phyloP scores from a whole-genome alignment of 148 eudicot genomes.

The Dysphania ambrosioides region DNA sequence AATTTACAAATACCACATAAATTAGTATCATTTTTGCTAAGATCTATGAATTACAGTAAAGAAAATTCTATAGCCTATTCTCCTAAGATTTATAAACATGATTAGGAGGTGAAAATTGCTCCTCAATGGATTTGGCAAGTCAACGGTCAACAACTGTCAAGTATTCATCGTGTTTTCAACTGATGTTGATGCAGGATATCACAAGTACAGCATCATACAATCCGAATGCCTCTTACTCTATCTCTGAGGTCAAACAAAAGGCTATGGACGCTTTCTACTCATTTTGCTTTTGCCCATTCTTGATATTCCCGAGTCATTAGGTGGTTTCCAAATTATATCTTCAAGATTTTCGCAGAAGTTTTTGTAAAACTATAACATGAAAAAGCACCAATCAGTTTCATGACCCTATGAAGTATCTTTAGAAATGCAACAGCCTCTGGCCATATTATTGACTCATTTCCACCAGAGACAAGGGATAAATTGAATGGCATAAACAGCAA shows the following conservation, averaged over 20 bases:
- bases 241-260: not conserved
- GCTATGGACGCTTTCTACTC: slow-evolving; percentile 42
- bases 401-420: not conserved
- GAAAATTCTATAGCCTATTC: not conserved
- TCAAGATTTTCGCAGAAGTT: slow-evolving; percentile 84
- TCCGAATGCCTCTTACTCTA: not conserved
- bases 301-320: slow-evolving; percentile 52
- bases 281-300: slow-evolving; percentile 51
- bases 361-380: slow-evolving; percentile 67
- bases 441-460: not conserved
- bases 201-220: not conserved
- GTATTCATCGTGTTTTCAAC: not conserved
- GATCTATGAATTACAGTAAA: not conserved
- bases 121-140: not conserved
- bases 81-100: slow-evolving; percentile 10
- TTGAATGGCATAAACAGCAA: not conserved
- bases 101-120: not conserved
- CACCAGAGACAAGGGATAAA: not conserved
- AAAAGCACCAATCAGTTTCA: slow-evolving; percentile 11
- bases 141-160: not conserved
- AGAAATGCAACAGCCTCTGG: not conserved
- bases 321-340: slow-evolving; percentile 87
- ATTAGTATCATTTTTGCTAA: not conserved
- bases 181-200: not conserved
- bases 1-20: not conserved